Evolutionary conservation across 768 basidiomycete species (phyloP), one percentile per base, ranked within the genome.

Genomic region (Phylloporus scabripes): DNA sequence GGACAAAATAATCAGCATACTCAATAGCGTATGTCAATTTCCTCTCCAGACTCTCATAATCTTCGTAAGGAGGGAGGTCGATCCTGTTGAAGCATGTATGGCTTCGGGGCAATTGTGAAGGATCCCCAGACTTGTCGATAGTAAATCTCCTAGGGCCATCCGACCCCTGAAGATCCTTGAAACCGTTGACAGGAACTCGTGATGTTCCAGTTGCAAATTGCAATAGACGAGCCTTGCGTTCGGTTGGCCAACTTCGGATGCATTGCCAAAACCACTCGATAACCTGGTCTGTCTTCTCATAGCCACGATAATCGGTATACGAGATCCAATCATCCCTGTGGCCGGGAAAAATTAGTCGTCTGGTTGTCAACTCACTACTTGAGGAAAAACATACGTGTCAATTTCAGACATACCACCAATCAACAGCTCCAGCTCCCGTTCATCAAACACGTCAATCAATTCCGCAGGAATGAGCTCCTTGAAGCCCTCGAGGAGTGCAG

Each of bases 261-360:
- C 85, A 88, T 65, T 92, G 83, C 92, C 92, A 94, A 76, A 95
- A 95, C 92, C 92, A 94, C 60, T 90, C 86, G 54, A 94, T 90
- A 51, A 89, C 85, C 62, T 88, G 83, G 61, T 91, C 89, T 4
- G 81, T 85, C 72, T 87, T 87, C 60, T 86, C 82, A 61, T 89
- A 91, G 5, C 87, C 85, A 45, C 90, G 83, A 64, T 94, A 94
- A 62, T 94, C 92, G 17, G 92, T 95, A 68, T 89, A 91, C 61
- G 92, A 91, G 58, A 84, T 87, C 92, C 92, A 93, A 60, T 92
- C 90, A 57, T 92, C 88, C 72, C 83, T 84, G 42, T 2, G 20
- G 37, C 18, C 44, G 31, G 36, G 41, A 21, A 36, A 31, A 21
- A 28, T 55, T 38, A 54, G 46, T 38, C 32, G 14, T 23, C 33